Percentiles rank a stretch among this genome's conserved stretches.
Evolutionary conservation across 2,329 filamentous ascomycete genomes (phyloP).

Genomic region (Macrophomina tecta): DNA sequence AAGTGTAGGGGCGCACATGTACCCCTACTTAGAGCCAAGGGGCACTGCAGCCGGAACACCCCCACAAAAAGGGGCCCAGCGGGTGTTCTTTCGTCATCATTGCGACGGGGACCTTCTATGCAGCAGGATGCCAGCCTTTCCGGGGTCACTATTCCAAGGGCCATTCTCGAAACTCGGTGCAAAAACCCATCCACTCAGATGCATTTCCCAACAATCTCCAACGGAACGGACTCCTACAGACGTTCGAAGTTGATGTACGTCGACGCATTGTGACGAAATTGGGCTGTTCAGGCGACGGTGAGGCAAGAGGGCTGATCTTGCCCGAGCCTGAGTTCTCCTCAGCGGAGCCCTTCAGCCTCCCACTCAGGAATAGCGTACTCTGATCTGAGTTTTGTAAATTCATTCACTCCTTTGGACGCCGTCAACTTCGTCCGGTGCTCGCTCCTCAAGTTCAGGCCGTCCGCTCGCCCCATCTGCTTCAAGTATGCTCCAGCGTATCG

Average conservation of each 20-base stretch:
- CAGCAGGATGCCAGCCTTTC: background rate
- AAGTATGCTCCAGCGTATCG: no score
- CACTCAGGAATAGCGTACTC: no score
- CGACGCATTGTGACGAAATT: background rate
- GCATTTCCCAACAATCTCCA: background rate
- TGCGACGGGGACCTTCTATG: background rate
- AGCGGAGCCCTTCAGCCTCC: background rate
- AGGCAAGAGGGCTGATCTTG: background rate
- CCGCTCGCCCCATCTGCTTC: no score
- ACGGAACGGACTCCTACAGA: constrained; percentile 19
- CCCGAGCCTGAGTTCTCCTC: background rate
- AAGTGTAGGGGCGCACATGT: no score
- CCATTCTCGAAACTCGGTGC: background rate
- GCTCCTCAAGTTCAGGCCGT: no score
- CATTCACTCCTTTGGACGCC: no score
- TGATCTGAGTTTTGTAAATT: no score
- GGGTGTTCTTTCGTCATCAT: background rate
- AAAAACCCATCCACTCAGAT: background rate
- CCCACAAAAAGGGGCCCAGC: background rate
- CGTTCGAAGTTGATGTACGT: constrained; percentile 16
- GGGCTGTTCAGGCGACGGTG: background rate
- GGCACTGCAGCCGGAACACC: no score
- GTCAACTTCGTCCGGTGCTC: no score
- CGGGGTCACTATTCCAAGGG: background rate
- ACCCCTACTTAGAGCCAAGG: no score